Evolutionary conservation across 2,329 filamentous ascomycete genomes (phyloP), one percentile per base, ranked within the genome.

Genomic region (Aschersonia sp.): DNA sequence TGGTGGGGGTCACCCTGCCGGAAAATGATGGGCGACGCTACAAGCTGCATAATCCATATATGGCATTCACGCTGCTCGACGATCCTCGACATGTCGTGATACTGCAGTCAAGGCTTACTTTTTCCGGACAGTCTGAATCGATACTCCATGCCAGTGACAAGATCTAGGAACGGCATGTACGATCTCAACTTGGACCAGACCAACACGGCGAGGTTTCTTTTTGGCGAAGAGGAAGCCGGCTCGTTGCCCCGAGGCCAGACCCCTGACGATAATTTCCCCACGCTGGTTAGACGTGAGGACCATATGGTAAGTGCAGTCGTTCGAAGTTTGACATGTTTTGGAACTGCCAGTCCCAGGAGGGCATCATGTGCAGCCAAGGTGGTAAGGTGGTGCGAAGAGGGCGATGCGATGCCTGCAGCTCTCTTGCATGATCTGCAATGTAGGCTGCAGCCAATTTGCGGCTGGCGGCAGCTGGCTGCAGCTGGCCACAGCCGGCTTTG

Each of bases 81-180:
- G 22, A 22, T 22, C 22, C 22, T 22, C 22, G 22, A 22, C 22
- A 22, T 22, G 22, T 22, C 22, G 22, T 22, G 22, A 22, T 22
- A 22, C 22, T 22, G 22, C 22, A 22, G 22, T 22, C 22, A 22
- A 22, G 22, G 22, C 22, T 22, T 22, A 22, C 22, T 22, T 22
- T 22, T 22, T 22, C 22, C 40, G 9, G 51, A 56, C 56, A 94
- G 87, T 55, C 73, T 83, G 51, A 94, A 95, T 63, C 84, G 90
- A 54, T 94, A 94, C 65, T 96, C 90, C 5, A 89, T 96, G 85
- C 90, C 90, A 33, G 85, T 90, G 46, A 87, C 84, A 44, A 76
- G 76, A 51, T 78, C 81, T 54, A 78, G 83, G 54, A 79, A 73
- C 54, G 77, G 82, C 52, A 68, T 80, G 56, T 80, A 83, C 59